Conservation (phyloP, 2,329 filamentous ascomycete genomes). For the Penicillium sp. region DNA sequence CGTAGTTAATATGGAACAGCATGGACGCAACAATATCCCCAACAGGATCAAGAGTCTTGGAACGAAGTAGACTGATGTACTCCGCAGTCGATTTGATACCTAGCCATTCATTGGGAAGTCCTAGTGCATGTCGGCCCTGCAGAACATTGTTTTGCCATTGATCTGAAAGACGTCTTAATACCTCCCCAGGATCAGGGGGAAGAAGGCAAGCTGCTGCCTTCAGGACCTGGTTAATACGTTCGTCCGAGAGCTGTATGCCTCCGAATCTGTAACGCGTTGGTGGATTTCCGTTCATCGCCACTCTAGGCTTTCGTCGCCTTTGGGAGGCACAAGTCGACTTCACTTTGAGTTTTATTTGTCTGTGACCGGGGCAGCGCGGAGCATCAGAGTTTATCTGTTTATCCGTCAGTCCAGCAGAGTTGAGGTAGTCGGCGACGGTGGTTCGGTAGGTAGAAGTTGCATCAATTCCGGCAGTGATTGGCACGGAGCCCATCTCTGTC, state of each 20-base stretch:
- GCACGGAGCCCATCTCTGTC: no score
- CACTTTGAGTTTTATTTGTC: no score
- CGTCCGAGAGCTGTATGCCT: background rate
- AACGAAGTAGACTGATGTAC: slow-evolving; percentile 8
- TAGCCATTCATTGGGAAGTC: slow-evolving; percentile 13
- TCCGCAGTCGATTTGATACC: slow-evolving; percentile 12
- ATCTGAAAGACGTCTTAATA: background rate
- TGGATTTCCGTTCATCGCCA: background rate
- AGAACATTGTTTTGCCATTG: slow-evolving; percentile 7
- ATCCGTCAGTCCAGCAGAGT: no score
- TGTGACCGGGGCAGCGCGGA: no score
- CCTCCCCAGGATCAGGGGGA: background rate
- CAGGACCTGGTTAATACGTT: background rate
- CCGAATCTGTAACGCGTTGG: no score
- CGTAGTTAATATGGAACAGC: slow-evolving; percentile 13
- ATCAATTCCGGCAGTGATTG: no score
- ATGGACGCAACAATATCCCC: slow-evolving; percentile 8
- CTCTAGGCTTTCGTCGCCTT: background rate
- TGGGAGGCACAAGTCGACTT: no score
- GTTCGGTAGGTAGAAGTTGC: no score
- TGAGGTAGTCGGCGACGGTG: no score
- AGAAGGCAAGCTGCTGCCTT: background rate
- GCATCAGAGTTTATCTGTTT: no score
- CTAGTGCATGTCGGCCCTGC: slow-evolving; percentile 10
- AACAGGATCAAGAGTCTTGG: slow-evolving; percentile 10